Evolutionary conservation across 495 filamentous ascomycete species (phyloP).

Genomic region (Hypoxylon trugodes): DNA sequence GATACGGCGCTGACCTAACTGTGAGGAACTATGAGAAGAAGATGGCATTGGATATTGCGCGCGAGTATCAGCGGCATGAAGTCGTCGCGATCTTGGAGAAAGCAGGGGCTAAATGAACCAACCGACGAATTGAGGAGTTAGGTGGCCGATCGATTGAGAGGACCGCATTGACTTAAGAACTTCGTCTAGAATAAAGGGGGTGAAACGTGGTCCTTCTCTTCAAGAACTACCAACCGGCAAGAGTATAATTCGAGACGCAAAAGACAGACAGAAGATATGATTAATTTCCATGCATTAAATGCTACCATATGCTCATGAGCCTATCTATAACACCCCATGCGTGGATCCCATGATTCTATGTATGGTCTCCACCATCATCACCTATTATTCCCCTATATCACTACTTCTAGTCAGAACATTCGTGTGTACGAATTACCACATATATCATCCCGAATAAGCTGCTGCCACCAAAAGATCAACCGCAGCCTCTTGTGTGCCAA

Average conservation of each 20-base stretch:
- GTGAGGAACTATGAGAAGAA: not conserved
- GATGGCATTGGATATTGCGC: constrained; percentile 7
- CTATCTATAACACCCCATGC: not conserved
- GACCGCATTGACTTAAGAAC: no score
- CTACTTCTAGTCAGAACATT: not conserved
- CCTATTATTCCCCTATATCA: not conserved
- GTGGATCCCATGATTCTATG: no score
- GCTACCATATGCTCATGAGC: not conserved
- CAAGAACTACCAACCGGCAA: no score
- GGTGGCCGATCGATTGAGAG: no score
- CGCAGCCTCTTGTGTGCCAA: constrained; percentile 68
- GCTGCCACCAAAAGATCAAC: constrained; percentile 69
- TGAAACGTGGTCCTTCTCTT: no score
- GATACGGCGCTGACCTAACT: not conserved
- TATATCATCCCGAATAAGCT: constrained; percentile 20
- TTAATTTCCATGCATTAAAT: no score
- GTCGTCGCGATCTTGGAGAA: constrained; percentile 1
- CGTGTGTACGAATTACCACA: not conserved
- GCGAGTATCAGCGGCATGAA: not conserved
- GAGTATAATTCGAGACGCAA: no score
- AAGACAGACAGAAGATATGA: no score
- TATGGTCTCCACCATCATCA: not conserved
- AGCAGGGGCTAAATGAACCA: not conserved
- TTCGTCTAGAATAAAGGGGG: no score
- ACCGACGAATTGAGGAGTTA: no score